Conservation (phyloP, 768 basidiomycete genomes). For the Pulveroboletus sp. region DNA sequence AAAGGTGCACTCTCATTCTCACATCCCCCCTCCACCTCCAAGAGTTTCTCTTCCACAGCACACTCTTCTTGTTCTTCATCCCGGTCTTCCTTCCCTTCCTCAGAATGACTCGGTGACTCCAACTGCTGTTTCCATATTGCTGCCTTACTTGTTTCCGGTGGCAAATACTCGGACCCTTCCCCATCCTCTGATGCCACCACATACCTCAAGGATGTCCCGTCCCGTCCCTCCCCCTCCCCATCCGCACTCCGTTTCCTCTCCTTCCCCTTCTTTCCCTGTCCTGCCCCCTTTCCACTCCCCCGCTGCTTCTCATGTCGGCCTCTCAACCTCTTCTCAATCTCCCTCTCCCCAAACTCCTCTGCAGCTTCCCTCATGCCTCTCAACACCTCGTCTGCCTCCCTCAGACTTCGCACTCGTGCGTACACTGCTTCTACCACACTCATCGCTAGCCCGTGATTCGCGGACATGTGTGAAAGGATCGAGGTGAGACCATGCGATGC, state of each 20-base stretch:
- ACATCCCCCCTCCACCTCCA: not conserved
- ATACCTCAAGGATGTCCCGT: constrained; percentile 4
- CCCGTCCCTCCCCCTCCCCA: not conserved
- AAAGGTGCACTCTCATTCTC: not conserved
- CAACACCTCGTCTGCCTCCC: constrained; percentile 36
- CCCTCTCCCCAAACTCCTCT: constrained; percentile 23
- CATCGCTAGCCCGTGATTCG: constrained; percentile 41
- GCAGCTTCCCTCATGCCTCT: constrained; percentile 36
- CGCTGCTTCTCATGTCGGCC: too few relatives aligned
- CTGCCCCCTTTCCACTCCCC: too few relatives aligned
- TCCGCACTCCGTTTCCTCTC: too few relatives aligned
- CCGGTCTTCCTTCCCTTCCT: not conserved
- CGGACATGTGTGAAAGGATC: constrained; percentile 37
- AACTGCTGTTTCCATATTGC: constrained; percentile 23
- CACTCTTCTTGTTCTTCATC: constrained; percentile 5
- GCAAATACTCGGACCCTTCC: constrained; percentile 21
- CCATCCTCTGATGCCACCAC: constrained; percentile 12
- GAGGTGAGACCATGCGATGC: constrained; percentile 27
- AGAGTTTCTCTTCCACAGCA: constrained; percentile 9
- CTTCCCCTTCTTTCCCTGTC: not conserved
- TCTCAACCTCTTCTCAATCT: constrained; percentile 6
- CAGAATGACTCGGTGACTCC: not conserved
- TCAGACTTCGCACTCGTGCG: constrained; percentile 30
- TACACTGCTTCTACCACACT: constrained; percentile 40
- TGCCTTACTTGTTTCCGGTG: constrained; percentile 26